Base-by-base conservation (phyloP, 106 monocot genomes). In the Chionographis japonica region DNA sequence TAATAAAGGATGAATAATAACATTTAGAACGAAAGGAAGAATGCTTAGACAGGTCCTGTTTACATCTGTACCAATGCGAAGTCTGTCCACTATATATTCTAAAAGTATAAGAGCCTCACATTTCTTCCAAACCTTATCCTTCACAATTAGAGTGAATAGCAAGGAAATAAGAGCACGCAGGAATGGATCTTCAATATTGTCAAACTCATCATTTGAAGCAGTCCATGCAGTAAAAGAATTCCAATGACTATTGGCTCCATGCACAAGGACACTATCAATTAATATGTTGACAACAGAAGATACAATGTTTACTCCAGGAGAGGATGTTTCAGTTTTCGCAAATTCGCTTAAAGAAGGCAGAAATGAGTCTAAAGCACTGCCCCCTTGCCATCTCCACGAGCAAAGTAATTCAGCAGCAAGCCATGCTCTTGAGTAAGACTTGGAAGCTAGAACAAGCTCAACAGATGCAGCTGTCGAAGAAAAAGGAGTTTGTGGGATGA, bases 331-430 rank as follows among this genome's bases (percentile, higher is more conserved):
- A 74, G 17, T 71, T 69, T 84, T 80, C 3, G 78, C 75, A 80
- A 78, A 82, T 60, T 72, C 74, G 68, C 73, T 71, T 66, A 97
- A 75, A 52, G 80, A 80, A 53, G 80, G 75, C 63, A 97, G 74
- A 54, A 92, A 80, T 66, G 89, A 86, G 41, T 61, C 72, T 62
- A 77, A 61, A 38, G 72, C 84, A 76, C 66, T 73, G 37, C 89
- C 71, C 9, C 69, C 89, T 77, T 69, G 55, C 97, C 92, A 97
- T 46, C 66, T 76, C 97, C 92, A 97, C 57, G 92, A 67, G 76
- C 97, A 97, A 68, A 97, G 79, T 18, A 97, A 36, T 70, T 97
- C 97, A 76, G 80, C 89, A 68, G 92, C 97, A 77, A 97, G 78
- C 97, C 97, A 97, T 58, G 77, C 71, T 58, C 97, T 84, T 60